Evolutionary conservation across 108 stramenopile genomes (phyloP).

Genomic region (Skeletonema marinoi): DNA sequence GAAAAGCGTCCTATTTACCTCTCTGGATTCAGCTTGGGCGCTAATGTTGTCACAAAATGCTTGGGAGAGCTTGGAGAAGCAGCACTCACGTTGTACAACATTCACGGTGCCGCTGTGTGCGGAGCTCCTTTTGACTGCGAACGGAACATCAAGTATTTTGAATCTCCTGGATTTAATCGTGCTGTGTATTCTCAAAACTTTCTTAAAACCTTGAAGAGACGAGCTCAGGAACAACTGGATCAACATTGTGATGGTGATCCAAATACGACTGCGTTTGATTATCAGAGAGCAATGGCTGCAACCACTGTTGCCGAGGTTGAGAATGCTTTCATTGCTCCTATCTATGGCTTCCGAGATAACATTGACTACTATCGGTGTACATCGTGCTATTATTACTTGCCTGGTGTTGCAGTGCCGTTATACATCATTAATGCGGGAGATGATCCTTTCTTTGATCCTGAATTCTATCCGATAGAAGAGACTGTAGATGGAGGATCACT

Average conservation of each 20-base stretch:
- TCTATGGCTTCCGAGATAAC: slow-evolving; percentile 73
- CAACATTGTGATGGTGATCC: slow-evolving; percentile 45
- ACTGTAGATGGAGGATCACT: slow-evolving; percentile 38
- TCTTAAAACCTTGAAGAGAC: slow-evolving; percentile 55
- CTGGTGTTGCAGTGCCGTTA: slow-evolving; percentile 66
- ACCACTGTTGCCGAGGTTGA: slow-evolving; percentile 79
- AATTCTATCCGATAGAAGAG: slow-evolving; percentile 48
- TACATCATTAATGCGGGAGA: slow-evolving; percentile 73
- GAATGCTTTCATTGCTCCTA: slow-evolving; percentile 62
- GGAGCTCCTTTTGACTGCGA: slow-evolving; percentile 85
- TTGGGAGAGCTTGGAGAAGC: slow-evolving; percentile 76
- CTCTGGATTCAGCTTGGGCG: slow-evolving; percentile 89
- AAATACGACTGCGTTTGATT: slow-evolving; percentile 48
- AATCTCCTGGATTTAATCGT: slow-evolving; percentile 65
- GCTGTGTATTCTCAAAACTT: slow-evolving; percentile 57
- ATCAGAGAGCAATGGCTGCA: slow-evolving; percentile 43
- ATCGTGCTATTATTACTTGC: slow-evolving; percentile 54
- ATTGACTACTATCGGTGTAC: slow-evolving; percentile 79
- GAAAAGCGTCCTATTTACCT: slow-evolving; percentile 72
- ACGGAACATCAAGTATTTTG: slow-evolving; percentile 49
- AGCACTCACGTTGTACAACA: slow-evolving; percentile 46
- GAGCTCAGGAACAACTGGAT: slow-evolving; percentile 50
- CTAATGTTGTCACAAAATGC: slow-evolving; percentile 85
- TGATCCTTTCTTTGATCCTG: slow-evolving; percentile 80
- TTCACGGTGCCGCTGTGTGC: slow-evolving; percentile 82